Base-by-base conservation (phyloP, 192 early-diverging fungal species). In the Dimargaris cristalligena region DNA sequence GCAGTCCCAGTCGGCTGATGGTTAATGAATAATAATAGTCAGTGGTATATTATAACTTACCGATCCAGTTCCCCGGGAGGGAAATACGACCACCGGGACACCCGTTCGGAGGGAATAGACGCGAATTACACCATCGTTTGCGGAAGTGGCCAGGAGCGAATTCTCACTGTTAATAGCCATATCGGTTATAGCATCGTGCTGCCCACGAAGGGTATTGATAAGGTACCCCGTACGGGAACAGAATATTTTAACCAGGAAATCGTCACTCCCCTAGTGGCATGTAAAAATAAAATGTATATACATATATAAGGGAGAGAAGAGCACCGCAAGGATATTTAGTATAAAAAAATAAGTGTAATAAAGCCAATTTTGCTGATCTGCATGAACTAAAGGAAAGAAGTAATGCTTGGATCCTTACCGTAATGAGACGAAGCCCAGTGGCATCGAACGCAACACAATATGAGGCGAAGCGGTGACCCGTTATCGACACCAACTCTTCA, bases 201-300 rank as follows among this genome's bases (percentile, higher is more conserved):
- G 90, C 14, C 88, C 88, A 57, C 88, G 78, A n/a, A 92, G 71
- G 0, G 88, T 84, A 64, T 86, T 77, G 34, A 92, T 78, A 11
- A 90, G 72, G 55, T 76, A 81, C 30, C 88, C 90, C 8, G 86
- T 82, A 1, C 76, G 69, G 23, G 86, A 77, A 65, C 85, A 85
- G 88, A 88, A 92, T 2, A 91, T 71, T 56, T 90, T 92, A 56
- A 92, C 79, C 28, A 92, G 61, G 44, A 77, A 86, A 65, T 92
- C 90, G 66, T 92, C 90, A 67, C 86, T 88, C 54, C 88, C 90
- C 55, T 79, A 61, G 14, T n/a, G n/a, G n/a, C n/a, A n/a, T n/a
- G n/a, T n/a, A n/a, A n/a, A n/a, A n/a, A n/a, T n/a, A n/a, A n/a
- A n/a, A n/a, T n/a, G n/a, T n/a, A n/a, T n/a, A n/a, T n/a, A n/a